Evolutionary conservation across 441 rosid genomes (phyloP).

Genomic region (Eruca vesicaria): DNA sequence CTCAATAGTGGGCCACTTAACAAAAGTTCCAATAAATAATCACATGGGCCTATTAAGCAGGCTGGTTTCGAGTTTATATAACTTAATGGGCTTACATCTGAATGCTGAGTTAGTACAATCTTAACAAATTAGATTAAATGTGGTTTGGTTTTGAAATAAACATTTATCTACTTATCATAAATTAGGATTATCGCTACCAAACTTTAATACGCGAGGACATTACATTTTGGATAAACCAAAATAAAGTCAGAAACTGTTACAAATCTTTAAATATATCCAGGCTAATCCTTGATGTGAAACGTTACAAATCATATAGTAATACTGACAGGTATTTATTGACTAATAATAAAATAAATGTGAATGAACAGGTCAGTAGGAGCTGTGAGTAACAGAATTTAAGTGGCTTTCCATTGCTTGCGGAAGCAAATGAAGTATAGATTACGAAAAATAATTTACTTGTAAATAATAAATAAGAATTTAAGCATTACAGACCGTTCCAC

Average conservation of each 20-base stretch:
- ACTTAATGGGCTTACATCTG: background rate
- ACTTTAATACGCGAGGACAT: background rate
- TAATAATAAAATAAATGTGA: background rate
- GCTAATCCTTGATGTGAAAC: background rate
- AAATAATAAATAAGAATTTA: background rate
- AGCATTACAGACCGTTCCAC: slow-evolving; percentile 25
- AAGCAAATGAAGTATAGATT: slow-evolving; percentile 31
- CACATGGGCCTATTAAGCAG: background rate
- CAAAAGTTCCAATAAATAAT: background rate
- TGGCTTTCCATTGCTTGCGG: slow-evolving; percentile 40
- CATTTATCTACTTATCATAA: background rate
- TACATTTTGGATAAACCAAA: background rate
- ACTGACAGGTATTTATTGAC: slow-evolving; percentile 4
- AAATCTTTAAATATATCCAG: background rate
- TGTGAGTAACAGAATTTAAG: slow-evolving; percentile 30
- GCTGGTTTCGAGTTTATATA: no score
- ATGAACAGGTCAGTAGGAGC: slow-evolving; percentile 34
- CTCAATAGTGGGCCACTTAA: background rate
- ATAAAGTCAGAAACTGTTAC: background rate
- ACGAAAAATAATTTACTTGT: slow-evolving; percentile 10
- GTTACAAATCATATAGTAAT: background rate
- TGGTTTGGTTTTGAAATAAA: no score
- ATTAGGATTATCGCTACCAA: background rate
- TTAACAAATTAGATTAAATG: background rate
- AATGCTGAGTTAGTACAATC: background rate